Evolutionary conservation across 2,329 filamentous ascomycete genomes (phyloP), one percentile per base, ranked within the genome.

Genomic region (Fusarium sp.): DNA sequence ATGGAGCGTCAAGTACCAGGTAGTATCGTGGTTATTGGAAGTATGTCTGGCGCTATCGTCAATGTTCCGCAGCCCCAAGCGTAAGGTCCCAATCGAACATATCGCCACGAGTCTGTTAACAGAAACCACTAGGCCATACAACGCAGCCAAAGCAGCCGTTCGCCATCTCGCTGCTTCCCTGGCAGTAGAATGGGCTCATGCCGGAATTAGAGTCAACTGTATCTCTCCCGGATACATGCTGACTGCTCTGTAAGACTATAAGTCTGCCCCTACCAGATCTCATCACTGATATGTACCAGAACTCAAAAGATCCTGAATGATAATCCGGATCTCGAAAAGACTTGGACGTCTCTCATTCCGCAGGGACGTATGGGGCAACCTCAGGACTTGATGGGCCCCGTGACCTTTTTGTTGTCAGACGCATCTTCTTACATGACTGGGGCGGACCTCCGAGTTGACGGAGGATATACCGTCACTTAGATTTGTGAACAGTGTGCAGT

Each of bases 171-270:
- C 94, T 18, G 88, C 92, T 20, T 96, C 92, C 68, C 85, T 98
- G 74, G 94, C 94, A 34, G 94, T 98, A 47, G 95, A 98, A 81
- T 98, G 95, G 95, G 94, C 95, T 0, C 86, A 90, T 73, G 89
- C 91, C 29, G 90, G 91, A 67, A 97, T 98, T 77, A 89, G 95
- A 38, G 94, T 98, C 71, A 98, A 98, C 84, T 96, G 93, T 81
- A 96, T 98, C 78, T 94, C 91, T 38, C 95, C 95, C 0, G 95
- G 95, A 38, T 98, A 98, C 82, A 98, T 98, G 95, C 83, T 97
- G 70, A 98, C 95, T 10, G 92, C 94, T 55, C 82, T 98, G 92
- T 95, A 85, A 88, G 91, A 9, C 16, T 4, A n/a, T 83, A 8
- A 1, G 5, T 7, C 5, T 3, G 6, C 10, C 2, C 12, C 13